These are phyloP conservation scores for Clarireedia sp. DNA, from an alignment of 2,329 filamentous ascomycete genomes.

Conservation along the genomic window DNA sequence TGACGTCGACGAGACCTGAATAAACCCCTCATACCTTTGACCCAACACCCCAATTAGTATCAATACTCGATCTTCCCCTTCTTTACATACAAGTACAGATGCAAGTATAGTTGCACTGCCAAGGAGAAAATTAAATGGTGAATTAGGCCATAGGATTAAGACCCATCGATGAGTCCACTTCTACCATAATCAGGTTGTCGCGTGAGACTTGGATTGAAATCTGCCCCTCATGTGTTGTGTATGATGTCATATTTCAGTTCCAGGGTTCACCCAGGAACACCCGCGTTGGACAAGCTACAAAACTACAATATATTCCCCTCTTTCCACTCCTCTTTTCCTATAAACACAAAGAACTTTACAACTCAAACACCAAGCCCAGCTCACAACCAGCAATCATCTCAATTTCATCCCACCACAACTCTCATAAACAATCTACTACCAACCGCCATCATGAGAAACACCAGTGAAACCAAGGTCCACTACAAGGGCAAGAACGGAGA, in stretches of 20 bases:
- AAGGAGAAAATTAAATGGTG: no score
- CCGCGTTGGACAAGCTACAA: constrained; percentile 23
- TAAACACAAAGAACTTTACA: constrained; percentile 5
- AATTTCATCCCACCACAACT: background rate
- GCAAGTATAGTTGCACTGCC: no score
- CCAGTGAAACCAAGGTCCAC: constrained; percentile 55
- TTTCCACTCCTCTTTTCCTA: constrained; percentile 6
- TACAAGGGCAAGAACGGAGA: constrained; percentile 62
- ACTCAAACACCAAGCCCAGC: constrained; percentile 5
- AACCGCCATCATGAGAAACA: constrained; percentile 41
- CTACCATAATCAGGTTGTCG: background rate
- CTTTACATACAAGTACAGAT: no score
- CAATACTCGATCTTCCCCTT: no score
- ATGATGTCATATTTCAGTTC: no score
- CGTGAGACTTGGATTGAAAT: constrained; percentile 7
- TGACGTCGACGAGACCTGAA: no score
- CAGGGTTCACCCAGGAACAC: no score
- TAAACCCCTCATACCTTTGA: no score
- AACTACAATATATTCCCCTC: constrained; percentile 19
- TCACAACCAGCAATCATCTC: constrained; percentile 1
- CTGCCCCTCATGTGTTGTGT: no score
- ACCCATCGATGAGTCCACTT: background rate
- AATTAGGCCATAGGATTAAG: no score
- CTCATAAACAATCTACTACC: constrained; percentile 2
- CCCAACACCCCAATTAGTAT: no score